Evolutionary conservation across 2,329 filamentous ascomycete genomes (phyloP).

Genomic region (Epichloe uncinata): DNA sequence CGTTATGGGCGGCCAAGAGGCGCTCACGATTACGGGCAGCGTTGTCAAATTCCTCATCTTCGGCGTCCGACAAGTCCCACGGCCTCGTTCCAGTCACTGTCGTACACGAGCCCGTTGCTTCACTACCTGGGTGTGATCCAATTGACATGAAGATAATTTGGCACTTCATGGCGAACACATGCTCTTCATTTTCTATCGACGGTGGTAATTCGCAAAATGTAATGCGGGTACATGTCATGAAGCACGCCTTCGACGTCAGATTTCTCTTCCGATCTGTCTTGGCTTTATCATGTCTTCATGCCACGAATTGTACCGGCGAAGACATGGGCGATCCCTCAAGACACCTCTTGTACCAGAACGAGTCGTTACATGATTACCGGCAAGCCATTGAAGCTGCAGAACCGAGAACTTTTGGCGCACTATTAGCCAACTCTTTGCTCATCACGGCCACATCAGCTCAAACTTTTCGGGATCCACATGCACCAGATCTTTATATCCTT

Average conservation of each 20-base stretch:
- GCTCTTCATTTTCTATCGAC: slow-evolving; percentile 30
- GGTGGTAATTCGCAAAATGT: slow-evolving; percentile 22
- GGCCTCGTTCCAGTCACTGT: slow-evolving; percentile 7
- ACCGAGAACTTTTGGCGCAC: slow-evolving; percentile 32
- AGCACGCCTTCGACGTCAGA: slow-evolving; percentile 35
- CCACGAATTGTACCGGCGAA: slow-evolving; percentile 2
- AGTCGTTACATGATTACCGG: slow-evolving; percentile 37
- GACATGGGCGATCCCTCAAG: slow-evolving; percentile 19
- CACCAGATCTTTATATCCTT: slow-evolving; percentile 33
- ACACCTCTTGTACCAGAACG: slow-evolving; percentile 31
- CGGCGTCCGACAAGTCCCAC: neutral
- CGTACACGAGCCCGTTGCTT: slow-evolving; percentile 7
- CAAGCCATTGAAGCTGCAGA: slow-evolving; percentile 33
- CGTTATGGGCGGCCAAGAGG: neutral
- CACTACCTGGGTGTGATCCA: slow-evolving; percentile 13
- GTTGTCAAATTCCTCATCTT: too few relatives aligned
- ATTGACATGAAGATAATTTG: slow-evolving; percentile 41
- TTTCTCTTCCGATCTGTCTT: slow-evolving; percentile 44
- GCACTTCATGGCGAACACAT: slow-evolving; percentile 38
- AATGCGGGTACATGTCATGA: slow-evolving; percentile 32
- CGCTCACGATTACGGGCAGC: neutral
- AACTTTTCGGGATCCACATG: slow-evolving; percentile 33
- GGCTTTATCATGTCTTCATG: slow-evolving; percentile 35
- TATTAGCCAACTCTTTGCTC: slow-evolving; percentile 38
- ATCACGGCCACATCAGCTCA: slow-evolving; percentile 37